Evolutionary conservation across 202 grass and related monocot species (phyloP), one percentile per base, ranked within the genome.

Genomic region (Saccharum hybrid): DNA sequence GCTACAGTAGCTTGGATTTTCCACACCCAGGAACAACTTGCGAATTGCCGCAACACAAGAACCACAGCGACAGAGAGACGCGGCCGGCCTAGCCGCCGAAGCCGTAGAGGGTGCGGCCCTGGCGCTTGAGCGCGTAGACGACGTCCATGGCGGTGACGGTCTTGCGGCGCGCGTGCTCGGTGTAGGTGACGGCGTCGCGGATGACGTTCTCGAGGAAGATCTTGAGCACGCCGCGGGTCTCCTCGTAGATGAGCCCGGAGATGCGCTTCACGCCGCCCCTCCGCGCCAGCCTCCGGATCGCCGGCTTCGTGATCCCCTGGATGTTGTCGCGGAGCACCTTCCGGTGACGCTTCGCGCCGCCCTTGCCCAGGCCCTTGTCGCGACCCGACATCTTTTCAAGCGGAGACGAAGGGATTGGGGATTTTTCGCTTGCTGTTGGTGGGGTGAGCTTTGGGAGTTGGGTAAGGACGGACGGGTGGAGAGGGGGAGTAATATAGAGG

Each of bases 141-240:
- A 92, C 90, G 30, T 92, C 90, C 86, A 84, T 76, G 90, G 87
- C 56, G 30, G 90, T 75, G 64, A 97, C 94, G 36, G 94, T 97
- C 92, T 97, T 97, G 56, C 94, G 90, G 76, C 94, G 87, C 8
- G 94, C 90, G 80, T 97, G 94, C 81, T 97, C 94, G 31, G 94
- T 97, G 90, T 97, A 97, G 66, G 94, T 97, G 67, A 97, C 94
- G 39, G 94, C 94, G 59, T 97, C 94, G 51, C 94, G 92, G 74
- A 97, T 97, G 59, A 87, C 74, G 36, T 84, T 79, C 80, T 87
- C 49, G 87, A 88, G 81, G 94, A 94, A 63, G 94, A 97, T 97
- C 86, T 97, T 97, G 88, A 97, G 94, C 22, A 90, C 88, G 60
- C 90, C 92, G 69, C 90, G 92, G 18, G 92, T 94, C 85, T 94